phyloP scores from a whole-genome alignment of 2,329 filamentous ascomycete genomes.

The Alternaria tenuissima region DNA sequence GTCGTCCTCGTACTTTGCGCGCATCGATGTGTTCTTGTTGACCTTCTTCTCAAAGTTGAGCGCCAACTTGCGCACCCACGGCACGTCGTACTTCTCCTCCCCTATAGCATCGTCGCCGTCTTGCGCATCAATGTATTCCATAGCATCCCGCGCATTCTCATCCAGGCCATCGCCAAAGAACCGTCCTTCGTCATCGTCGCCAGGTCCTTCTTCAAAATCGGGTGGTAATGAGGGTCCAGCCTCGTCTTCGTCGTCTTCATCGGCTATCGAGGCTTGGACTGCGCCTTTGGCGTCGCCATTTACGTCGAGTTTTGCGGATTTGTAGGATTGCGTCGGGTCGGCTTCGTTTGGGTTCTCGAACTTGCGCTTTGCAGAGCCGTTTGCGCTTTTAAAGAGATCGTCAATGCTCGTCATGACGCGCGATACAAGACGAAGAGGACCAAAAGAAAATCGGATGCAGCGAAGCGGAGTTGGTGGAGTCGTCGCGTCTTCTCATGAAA shows the following conservation, averaged over 20 bases:
- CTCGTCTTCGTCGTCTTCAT: constrained; percentile 55
- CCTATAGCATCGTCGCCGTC: constrained; percentile 62
- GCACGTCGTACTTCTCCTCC: constrained; percentile 79
- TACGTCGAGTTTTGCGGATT: constrained; percentile 63
- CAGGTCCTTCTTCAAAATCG: constrained; percentile 64
- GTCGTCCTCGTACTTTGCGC: constrained; percentile 82
- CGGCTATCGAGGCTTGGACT: constrained; percentile 58
- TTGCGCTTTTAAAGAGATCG: constrained; percentile 69
- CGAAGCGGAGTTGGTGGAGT: constrained; percentile 9
- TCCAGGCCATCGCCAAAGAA: constrained; percentile 96
- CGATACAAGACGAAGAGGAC: neutral
- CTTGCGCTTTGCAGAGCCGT: constrained; percentile 65
- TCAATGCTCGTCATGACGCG: constrained; percentile 66
- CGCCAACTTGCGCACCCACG: constrained; percentile 84
- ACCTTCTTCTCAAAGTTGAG: constrained; percentile 91
- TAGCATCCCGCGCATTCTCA: constrained; percentile 78
- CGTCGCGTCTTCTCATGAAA: constrained; percentile 11
- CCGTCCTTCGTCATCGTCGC: constrained; percentile 83
- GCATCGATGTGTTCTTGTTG: constrained; percentile 86
- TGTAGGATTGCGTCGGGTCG: constrained; percentile 67
- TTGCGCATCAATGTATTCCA: constrained; percentile 84
- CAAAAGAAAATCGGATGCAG: neutral
- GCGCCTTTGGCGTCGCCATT: constrained; percentile 61
- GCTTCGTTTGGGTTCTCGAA: constrained; percentile 62
- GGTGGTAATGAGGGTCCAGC: constrained; percentile 64